Evolutionary conservation across 2,329 filamentous ascomycete species (phyloP).

Genomic region (Sclerotinia spermophila): DNA sequence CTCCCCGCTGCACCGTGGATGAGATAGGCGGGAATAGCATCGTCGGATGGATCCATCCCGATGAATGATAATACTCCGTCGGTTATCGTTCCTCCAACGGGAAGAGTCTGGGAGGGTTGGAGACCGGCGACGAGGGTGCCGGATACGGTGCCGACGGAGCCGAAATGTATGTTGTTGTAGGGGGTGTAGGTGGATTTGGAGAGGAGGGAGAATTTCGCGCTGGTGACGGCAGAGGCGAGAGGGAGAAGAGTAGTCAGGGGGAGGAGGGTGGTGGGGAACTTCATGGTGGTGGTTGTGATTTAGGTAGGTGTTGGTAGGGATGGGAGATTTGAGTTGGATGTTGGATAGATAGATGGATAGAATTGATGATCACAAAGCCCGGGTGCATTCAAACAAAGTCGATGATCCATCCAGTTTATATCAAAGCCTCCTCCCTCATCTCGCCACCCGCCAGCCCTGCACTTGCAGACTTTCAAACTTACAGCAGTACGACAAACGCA

Average conservation of each 20-base stretch:
- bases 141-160: background rate
- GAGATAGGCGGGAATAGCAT: background rate
- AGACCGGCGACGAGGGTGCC: background rate
- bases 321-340: background rate
- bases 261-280: background rate
- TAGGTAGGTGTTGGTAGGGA: background rate
- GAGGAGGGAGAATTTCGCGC: background rate
- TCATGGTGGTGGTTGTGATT: background rate
- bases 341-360: background rate
- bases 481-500: background rate
- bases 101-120: background rate
- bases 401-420: background rate
- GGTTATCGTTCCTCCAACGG: background rate
- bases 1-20: background rate
- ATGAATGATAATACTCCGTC: background rate
- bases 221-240: background rate
- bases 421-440: background rate
- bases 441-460: background rate
- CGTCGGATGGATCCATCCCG: background rate
- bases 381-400: background rate
- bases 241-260: background rate
- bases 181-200: background rate
- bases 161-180: slow-evolving; percentile 1
- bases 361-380: background rate
- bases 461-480: background rate